Percentiles rank a stretch among this genome's conserved stretches.
Conservation (phyloP, 148 eudicot species). For the Amaranthus palmeri region DNA sequence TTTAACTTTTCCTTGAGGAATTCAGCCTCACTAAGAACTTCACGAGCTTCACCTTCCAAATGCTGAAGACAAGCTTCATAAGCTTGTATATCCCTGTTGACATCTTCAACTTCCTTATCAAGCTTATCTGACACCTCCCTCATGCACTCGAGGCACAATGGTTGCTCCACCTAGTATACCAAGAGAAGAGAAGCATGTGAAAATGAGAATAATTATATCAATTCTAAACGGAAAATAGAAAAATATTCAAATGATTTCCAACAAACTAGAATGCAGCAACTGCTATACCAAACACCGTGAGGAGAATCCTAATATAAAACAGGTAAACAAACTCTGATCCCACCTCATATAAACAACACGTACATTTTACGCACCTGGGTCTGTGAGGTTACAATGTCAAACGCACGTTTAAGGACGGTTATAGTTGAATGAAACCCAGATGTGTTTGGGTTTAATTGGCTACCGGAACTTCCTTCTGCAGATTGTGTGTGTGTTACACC, state of each 20-base stretch:
- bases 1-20: constrained; percentile 86
- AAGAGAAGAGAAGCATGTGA: constrained; percentile 8
- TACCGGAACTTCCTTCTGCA: constrained; percentile 45
- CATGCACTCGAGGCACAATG: constrained; percentile 97
- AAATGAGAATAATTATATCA: neutral
- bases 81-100: constrained; percentile 72
- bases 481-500: constrained; percentile 45
- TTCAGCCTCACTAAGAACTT: constrained; percentile 85
- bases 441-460: constrained; percentile 55
- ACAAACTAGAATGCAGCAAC: neutral
- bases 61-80: constrained; percentile 89
- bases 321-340: neutral
- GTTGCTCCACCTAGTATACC: constrained; percentile 77
- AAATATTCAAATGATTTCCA: neutral
- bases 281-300: constrained; percentile 5
- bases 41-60: constrained; percentile 73
- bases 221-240: neutral
- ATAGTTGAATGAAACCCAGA: constrained; percentile 88
- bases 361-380: constrained; percentile 54
- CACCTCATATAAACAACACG: neutral
- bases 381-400: constrained; percentile 83
- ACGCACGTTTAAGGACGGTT: constrained; percentile 80
- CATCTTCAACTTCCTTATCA: constrained; percentile 98
- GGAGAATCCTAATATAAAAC: constrained; percentile 2
- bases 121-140: constrained; percentile 90